Evolutionary conservation across 2,329 filamentous ascomycete genomes (phyloP).

Genomic region (Lasiodiplodia theobromae): DNA sequence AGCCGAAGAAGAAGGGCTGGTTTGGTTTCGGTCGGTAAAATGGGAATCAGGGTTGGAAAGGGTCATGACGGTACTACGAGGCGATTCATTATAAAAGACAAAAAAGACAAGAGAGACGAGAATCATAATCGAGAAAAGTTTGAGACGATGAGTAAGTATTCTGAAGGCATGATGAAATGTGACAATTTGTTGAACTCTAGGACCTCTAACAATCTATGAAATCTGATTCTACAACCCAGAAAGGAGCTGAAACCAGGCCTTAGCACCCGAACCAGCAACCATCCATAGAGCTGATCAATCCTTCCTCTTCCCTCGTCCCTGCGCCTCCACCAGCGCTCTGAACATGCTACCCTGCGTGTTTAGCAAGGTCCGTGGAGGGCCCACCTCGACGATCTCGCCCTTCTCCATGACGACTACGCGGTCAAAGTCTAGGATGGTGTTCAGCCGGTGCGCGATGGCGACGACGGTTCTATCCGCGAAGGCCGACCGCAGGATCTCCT

Average conservation of each 20-base stretch:
- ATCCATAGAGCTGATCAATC: neutral
- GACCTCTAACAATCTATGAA: neutral
- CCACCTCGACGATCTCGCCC: conserved; percentile 55
- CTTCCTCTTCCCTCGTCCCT: conserved; percentile 11
- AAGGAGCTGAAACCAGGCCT: neutral
- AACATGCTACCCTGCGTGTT: conserved; percentile 31
- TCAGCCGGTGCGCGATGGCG: conserved; percentile 63
- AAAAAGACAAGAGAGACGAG: conserved; percentile 6
- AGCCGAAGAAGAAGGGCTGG: conserved; percentile 58
- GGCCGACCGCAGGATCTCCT: conserved; percentile 60
- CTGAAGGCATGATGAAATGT: neutral
- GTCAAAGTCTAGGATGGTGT: conserved; percentile 63
- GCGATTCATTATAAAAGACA: neutral
- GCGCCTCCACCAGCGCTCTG: conserved; percentile 33
- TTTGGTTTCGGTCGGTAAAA: conserved; percentile 57
- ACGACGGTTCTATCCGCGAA: conserved; percentile 67
- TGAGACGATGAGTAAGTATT: neutral
- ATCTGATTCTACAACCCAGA: neutral
- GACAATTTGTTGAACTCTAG: neutral
- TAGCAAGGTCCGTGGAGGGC: conserved; percentile 27
- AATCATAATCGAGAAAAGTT: neutral
- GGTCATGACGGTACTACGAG: neutral
- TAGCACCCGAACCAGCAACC: neutral
- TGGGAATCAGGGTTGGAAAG: neutral
- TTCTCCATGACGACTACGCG: conserved; percentile 59